phyloP scores from a whole-genome alignment of 345 rosid genomes.

The Salix udensis region DNA sequence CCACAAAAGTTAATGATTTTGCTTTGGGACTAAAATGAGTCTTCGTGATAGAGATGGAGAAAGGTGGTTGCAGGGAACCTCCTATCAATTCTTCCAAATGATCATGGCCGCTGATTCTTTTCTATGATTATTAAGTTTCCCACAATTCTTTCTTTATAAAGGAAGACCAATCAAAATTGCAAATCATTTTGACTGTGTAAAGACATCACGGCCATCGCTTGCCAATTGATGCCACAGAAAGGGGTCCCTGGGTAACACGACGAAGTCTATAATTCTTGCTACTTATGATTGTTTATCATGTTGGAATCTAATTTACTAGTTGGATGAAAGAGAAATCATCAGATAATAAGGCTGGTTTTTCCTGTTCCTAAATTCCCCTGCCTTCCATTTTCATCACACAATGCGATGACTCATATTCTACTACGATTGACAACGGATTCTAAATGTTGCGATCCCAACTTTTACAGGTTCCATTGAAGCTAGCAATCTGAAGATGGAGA shows the following conservation, averaged over 20 bases:
- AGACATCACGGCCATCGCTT: slow-evolving; percentile 4
- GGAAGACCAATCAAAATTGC: slow-evolving; percentile 3
- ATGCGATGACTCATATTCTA: neutral
- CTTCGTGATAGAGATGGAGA: slow-evolving; percentile 11
- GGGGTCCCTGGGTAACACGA: slow-evolving; percentile 13
- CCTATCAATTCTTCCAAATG: slow-evolving; percentile 2
- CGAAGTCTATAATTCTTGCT: slow-evolving; percentile 8
- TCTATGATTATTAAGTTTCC: slow-evolving; percentile 10
- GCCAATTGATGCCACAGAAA: neutral
- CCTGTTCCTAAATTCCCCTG: neutral
- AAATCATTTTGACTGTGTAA: slow-evolving; percentile 9
- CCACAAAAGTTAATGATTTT: slow-evolving; percentile 34
- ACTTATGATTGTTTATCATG: slow-evolving; percentile 19
- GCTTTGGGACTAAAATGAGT: slow-evolving; percentile 1
- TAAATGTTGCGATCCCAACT: neutral
- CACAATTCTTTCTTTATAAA: slow-evolving; percentile 10
- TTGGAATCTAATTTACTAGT: neutral
- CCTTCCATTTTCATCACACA: neutral
- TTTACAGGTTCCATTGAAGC: slow-evolving; percentile 53
- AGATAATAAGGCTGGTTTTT: neutral
- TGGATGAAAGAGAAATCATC: neutral
- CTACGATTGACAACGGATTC: slow-evolving; percentile 8
- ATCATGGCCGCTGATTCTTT: slow-evolving; percentile 25
- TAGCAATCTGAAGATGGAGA: slow-evolving; percentile 56
- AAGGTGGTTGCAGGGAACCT: slow-evolving; percentile 22